Conservation (phyloP, 192 early-diverging fungal species). For the Gamsiella multidivaricata region DNA sequence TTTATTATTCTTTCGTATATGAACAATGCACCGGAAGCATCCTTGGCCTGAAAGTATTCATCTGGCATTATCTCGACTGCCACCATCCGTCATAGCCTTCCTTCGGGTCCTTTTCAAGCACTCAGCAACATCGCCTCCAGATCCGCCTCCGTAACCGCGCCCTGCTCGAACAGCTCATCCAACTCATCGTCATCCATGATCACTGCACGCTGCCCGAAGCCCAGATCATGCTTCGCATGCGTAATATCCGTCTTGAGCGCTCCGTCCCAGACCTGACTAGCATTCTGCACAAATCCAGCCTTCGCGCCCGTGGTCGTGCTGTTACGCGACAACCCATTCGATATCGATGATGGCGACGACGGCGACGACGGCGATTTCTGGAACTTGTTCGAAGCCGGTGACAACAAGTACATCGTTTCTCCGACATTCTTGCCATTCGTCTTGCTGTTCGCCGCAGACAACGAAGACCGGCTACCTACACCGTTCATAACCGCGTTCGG, state of each 20-base stretch:
- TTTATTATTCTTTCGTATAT: too few relatives aligned
- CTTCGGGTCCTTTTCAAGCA: background rate
- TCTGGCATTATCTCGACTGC: too few relatives aligned
- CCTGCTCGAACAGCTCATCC: constrained; percentile 39
- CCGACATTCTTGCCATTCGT: constrained; percentile 10
- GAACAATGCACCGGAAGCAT: too few relatives aligned
- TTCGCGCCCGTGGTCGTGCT: constrained; percentile 3
- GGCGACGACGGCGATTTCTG: background rate
- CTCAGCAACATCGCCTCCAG: constrained; percentile 28
- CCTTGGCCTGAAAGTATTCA: too few relatives aligned
- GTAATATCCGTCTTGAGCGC: constrained; percentile 28
- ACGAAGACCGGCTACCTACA: background rate
- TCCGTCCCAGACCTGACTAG: constrained; percentile 43
- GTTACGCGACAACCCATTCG: background rate
- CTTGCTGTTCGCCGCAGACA: background rate
- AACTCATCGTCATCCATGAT: constrained; percentile 46
- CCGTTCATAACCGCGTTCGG: constrained; percentile 39
- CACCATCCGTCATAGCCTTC: too few relatives aligned
- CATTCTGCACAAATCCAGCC: constrained; percentile 47
- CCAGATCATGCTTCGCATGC: constrained; percentile 31
- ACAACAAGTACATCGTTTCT: constrained; percentile 37
- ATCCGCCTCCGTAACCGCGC: constrained; percentile 36
- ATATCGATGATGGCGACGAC: constrained; percentile 4
- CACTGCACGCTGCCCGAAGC: constrained; percentile 19
- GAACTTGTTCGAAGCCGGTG: constrained; percentile 35